These are phyloP conservation scores for Lecanicillium sp. DNA, from an alignment of 2,329 filamentous ascomycete genomes.

Conservation along the genomic window DNA sequence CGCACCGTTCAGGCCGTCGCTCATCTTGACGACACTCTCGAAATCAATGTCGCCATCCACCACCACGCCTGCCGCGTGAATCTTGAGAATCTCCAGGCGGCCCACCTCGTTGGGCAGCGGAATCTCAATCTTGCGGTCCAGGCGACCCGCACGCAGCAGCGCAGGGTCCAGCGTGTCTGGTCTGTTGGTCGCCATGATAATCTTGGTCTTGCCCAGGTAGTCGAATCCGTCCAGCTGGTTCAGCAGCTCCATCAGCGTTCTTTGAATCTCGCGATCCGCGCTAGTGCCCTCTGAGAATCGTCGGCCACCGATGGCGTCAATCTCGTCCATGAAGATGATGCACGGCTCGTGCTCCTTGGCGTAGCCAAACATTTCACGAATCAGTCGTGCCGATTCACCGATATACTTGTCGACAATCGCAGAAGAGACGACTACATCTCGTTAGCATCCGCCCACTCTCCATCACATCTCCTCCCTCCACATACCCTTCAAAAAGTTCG, in stretches of 20 bases:
- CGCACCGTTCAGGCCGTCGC: constrained; percentile 92
- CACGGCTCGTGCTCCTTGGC: constrained; percentile 99
- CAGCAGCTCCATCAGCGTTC: constrained; percentile 95
- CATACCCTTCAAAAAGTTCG: constrained; percentile 94
- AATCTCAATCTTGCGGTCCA: constrained; percentile 98
- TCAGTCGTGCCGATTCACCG: constrained; percentile 92
- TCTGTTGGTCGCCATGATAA: constrained; percentile 99
- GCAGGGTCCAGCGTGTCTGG: constrained; percentile 94
- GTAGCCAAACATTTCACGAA: constrained; percentile 99
- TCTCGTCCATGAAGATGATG: constrained; percentile 99
- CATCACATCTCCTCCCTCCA: neutral
- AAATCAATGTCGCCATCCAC: constrained; percentile 96
- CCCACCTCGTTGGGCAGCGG: constrained; percentile 95
- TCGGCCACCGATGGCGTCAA: constrained; percentile 94
- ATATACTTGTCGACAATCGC: constrained; percentile 99
- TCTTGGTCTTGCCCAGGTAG: constrained; percentile 98
- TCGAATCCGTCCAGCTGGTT: constrained; percentile 99
- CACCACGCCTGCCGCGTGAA: constrained; percentile 80
- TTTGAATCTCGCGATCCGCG: constrained; percentile 95
- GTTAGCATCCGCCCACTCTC: constrained; percentile 14
- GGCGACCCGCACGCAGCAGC: constrained; percentile 80
- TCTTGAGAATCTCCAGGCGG: constrained; percentile 94
- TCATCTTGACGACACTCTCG: constrained; percentile 99
- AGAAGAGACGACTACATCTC: constrained; percentile 92
- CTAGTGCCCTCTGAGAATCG: constrained; percentile 96